A percentile compares a stretch with the other conserved stretches of the same genome.
Conservation (phyloP, 164 flowering plant species). For the Paratinospora sagittata region DNA sequence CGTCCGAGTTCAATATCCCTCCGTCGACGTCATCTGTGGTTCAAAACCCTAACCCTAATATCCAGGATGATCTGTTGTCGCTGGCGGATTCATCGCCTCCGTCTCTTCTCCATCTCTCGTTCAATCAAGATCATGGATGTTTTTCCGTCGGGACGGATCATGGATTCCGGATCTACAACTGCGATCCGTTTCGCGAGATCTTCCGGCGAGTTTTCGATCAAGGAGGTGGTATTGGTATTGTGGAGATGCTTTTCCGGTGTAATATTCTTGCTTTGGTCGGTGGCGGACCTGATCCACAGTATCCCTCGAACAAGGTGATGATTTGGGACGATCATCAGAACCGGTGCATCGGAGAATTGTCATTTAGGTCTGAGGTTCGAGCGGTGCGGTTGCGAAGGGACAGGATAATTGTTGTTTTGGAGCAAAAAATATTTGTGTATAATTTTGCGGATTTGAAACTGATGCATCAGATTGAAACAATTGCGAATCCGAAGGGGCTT, state of each 20-base stretch:
- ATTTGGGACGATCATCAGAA: conserved; percentile 63
- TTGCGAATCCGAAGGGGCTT: conserved; percentile 66
- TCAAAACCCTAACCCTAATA: conserved; percentile 12
- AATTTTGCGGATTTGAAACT: conserved; percentile 60
- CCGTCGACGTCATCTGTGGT: background rate
- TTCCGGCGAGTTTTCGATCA: conserved; percentile 49
- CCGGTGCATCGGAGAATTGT: conserved; percentile 61
- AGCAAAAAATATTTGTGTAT: conserved; percentile 65
- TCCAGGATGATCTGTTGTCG: conserved; percentile 4
- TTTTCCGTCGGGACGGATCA: conserved; percentile 49
- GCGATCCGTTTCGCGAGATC: conserved; percentile 53
- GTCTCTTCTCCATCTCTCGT: conserved; percentile 43
- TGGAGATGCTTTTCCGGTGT: conserved; percentile 69
- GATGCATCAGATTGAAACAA: conserved; percentile 70
- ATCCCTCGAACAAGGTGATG: conserved; percentile 54
- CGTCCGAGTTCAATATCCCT: background rate
- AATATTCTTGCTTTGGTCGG: conserved; percentile 63
- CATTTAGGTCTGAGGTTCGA: conserved; percentile 66
- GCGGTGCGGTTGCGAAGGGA: conserved; percentile 59
- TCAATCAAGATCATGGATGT: conserved; percentile 69
- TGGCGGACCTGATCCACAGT: conserved; percentile 59
- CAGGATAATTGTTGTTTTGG: conserved; percentile 52
- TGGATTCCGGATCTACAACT: conserved; percentile 61
- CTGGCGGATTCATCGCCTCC: conserved; percentile 12
- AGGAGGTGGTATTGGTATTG: conserved; percentile 46